phyloP scores from a whole-genome alignment of 2,329 filamentous ascomycete genomes.

The Cercospora citrullina region DNA sequence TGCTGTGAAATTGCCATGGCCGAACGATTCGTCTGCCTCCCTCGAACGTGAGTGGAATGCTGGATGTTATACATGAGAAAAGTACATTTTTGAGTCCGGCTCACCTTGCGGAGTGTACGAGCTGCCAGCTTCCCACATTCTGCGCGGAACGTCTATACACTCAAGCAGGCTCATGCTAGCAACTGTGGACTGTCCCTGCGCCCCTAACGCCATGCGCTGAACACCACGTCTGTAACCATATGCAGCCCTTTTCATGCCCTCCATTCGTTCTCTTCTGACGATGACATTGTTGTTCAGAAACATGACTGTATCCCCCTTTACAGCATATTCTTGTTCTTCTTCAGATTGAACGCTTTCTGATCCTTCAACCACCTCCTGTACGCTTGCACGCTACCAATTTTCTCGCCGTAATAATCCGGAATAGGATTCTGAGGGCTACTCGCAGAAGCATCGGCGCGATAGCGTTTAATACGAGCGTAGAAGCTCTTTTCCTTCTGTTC shows the following conservation, averaged over 20 bases:
- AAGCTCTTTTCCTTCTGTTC: conserved; percentile 87
- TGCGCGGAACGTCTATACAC: background rate
- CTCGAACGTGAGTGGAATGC: background rate
- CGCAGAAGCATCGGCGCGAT: conserved; percentile 85
- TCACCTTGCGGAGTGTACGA: background rate
- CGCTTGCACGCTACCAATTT: conserved; percentile 87
- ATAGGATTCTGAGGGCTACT: conserved; percentile 91
- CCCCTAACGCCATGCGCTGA: background rate
- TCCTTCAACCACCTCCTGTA: conserved; percentile 98
- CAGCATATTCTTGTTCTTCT: conserved; percentile 72
- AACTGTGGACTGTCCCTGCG: background rate
- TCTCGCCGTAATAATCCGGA: conserved; percentile 97
- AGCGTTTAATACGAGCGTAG: conserved; percentile 85
- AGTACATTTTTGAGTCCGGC: background rate
- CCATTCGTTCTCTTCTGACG: background rate
- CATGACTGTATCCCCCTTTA: conserved; percentile 38
- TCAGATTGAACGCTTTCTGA: conserved; percentile 87
- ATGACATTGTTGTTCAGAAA: background rate
- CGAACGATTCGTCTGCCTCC: background rate
- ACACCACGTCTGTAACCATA: background rate
- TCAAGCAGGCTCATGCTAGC: background rate
- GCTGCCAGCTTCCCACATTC: background rate
- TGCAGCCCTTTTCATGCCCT: background rate
- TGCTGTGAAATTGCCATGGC: background rate
- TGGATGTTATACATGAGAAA: background rate